Conservation (phyloP, 2,329 filamentous ascomycete genomes). For the Botrytis fragariae region DNA sequence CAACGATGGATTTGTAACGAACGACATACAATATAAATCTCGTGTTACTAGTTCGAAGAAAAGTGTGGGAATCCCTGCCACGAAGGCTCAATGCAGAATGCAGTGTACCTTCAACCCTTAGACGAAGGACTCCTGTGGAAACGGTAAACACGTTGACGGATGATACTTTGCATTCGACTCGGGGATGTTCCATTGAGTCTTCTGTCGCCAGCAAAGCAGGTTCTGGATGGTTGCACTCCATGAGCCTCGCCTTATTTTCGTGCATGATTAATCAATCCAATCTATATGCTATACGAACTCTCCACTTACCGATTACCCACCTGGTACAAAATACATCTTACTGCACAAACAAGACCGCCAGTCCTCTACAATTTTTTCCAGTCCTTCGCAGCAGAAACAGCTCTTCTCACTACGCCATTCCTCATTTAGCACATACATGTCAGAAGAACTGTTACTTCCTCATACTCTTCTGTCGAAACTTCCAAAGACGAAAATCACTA, state of each 20-base stretch:
- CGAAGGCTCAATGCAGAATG: constrained; percentile 14
- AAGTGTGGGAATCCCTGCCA: not conserved
- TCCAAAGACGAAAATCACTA: not conserved
- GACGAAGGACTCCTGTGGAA: not conserved
- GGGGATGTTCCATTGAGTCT: constrained; percentile 1
- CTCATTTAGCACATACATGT: not conserved
- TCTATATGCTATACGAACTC: not conserved
- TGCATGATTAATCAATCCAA: not conserved
- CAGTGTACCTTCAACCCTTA: not conserved
- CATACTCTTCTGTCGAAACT: not conserved
- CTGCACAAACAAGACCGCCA: not conserved
- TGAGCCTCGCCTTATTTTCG: not conserved
- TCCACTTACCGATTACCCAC: not conserved
- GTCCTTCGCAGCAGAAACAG: not conserved
- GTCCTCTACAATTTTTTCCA: not conserved
- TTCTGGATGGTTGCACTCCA: not conserved
- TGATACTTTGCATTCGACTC: constrained; percentile 6
- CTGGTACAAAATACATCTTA: not conserved
- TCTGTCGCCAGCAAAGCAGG: constrained; percentile 1
- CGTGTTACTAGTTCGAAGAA: not conserved
- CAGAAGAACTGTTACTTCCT: not conserved
- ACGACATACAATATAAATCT: constrained; percentile 4
- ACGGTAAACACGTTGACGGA: constrained; percentile 1
- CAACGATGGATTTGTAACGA: constrained; percentile 8
- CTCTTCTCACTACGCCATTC: not conserved